Evolutionary conservation across 2,329 filamentous ascomycete genomes (phyloP).

Genomic region (Thielaviopsis punctulata): DNA sequence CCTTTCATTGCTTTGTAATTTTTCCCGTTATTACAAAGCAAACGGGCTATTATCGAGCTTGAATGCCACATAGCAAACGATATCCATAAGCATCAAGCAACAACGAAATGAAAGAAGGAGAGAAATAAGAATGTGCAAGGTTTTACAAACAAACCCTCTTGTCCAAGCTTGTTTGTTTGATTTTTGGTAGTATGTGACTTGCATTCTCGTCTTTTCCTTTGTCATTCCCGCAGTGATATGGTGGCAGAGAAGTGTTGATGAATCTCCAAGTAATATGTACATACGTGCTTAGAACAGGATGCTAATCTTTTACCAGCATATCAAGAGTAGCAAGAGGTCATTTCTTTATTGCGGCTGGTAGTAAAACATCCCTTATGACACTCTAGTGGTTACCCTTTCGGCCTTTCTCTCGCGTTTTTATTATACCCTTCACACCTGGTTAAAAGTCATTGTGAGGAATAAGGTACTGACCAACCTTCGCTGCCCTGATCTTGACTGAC

Average conservation of each 20-base stretch:
- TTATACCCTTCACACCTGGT: background rate
- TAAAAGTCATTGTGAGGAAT: background rate
- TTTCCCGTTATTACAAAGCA: background rate
- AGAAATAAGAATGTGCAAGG: background rate
- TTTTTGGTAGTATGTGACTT: background rate
- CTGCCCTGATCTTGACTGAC: no score
- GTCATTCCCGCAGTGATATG: no score
- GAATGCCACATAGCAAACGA: background rate
- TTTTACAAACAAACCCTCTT: background rate
- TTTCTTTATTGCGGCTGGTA: no score
- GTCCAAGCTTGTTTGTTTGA: background rate
- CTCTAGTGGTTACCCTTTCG: background rate
- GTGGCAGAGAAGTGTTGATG: background rate
- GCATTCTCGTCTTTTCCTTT: background rate
- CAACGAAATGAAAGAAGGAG: no score
- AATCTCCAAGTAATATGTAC: background rate
- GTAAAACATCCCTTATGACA: background rate
- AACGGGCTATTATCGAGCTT: background rate
- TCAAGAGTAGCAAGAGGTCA: background rate
- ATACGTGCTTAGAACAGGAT: background rate
- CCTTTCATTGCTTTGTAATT: background rate
- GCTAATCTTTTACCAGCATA: no score
- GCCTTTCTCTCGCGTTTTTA: background rate
- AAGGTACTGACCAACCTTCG: background rate
- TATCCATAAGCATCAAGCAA: background rate